Conservation (phyloP, 805 yeast species). For the Alloascoidea hylecoeti region DNA sequence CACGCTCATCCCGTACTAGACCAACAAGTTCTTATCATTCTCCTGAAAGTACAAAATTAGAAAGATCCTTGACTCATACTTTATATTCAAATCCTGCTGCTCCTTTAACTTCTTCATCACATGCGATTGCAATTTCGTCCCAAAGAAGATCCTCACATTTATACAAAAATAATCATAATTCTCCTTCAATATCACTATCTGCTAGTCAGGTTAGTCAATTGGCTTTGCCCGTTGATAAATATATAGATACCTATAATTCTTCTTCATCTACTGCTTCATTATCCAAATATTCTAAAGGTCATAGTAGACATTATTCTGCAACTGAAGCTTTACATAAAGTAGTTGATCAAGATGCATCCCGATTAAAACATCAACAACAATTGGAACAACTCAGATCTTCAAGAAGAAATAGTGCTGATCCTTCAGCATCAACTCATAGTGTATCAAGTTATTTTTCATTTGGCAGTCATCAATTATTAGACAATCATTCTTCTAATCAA, state of each 20-base stretch:
- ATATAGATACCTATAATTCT: too few species aligned
- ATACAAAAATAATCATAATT: neutral
- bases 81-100: neutral
- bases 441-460: too few species aligned
- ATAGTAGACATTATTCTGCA: neutral
- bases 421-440: too few species aligned
- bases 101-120: neutral
- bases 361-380: neutral
- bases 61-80: neutral
- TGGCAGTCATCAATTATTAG: too few species aligned
- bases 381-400: slow-evolving; percentile 1
- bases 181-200: neutral
- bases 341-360: neutral
- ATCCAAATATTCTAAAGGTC: too few species aligned
- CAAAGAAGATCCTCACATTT: neutral
- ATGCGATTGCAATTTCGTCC: slow-evolving; percentile 1
- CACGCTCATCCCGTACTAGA: too few species aligned
- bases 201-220: neutral
- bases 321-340: slow-evolving; percentile 1
- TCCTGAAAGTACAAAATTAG: neutral
- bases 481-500: too few species aligned
- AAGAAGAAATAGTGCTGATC: too few species aligned
- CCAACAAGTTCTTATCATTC: neutral
- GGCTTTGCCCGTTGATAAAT: neutral
- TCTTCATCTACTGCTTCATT: neutral